Conservation (phyloP, 345 rosid genomes). For the Euphorbia peplus region DNA sequence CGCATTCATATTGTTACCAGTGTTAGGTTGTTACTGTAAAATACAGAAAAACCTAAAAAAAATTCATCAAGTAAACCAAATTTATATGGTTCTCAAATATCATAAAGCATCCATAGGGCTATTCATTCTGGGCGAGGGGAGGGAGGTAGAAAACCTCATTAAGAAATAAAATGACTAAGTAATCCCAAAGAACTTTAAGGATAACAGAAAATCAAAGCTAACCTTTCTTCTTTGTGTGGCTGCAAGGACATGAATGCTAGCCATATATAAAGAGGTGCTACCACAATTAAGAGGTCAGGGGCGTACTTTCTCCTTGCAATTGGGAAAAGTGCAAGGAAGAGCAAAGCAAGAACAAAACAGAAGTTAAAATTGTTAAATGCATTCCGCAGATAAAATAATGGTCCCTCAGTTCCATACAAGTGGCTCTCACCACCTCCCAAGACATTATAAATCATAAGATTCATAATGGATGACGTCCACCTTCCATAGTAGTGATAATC, state of each 20-base stretch:
- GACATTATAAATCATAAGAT: constrained; percentile 89
- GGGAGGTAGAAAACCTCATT: background rate
- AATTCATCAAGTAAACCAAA: background rate
- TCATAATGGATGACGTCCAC: constrained; percentile 87
- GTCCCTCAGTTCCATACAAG: constrained; percentile 87
- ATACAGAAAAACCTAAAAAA: background rate
- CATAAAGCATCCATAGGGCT: background rate
- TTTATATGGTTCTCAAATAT: background rate
- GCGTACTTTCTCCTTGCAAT: constrained; percentile 68
- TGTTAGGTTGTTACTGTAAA: background rate
- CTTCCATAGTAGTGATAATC: constrained; percentile 66
- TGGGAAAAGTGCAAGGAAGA: constrained; percentile 65
- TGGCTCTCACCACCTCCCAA: constrained; percentile 97
- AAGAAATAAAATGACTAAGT: background rate
- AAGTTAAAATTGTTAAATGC: constrained; percentile 96
- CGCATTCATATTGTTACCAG: background rate
- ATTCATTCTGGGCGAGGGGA: background rate
- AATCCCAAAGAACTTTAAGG: background rate
- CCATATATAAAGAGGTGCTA: constrained; percentile 89
- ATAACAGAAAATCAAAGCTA: constrained; percentile 3
- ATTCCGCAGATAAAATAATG: constrained; percentile 70
- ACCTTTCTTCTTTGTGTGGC: constrained; percentile 99
- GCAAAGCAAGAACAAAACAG: constrained; percentile 75
- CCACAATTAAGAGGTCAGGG: constrained; percentile 64
- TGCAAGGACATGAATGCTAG: constrained; percentile 89